Evolutionary conservation across 495 filamentous ascomycete species (phyloP).

Genomic region (Tuber microsphaerosporum): DNA sequence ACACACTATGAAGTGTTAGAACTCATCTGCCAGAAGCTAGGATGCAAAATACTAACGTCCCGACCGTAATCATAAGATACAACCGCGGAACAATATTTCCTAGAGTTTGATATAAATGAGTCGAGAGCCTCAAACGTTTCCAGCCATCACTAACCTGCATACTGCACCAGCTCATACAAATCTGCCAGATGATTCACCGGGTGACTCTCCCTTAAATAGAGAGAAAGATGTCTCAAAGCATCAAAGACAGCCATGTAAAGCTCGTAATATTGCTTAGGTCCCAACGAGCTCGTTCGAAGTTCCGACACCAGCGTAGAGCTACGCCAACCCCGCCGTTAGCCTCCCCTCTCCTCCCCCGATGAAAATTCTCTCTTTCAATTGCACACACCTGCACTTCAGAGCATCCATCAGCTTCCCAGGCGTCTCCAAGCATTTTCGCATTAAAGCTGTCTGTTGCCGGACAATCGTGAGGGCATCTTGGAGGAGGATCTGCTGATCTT

Average conservation of each 20-base stretch:
- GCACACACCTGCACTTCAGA: conserved; percentile 88
- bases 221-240: conserved; percentile 89
- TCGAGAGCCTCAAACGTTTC: background rate
- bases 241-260: conserved; percentile 99
- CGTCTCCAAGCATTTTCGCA: conserved; percentile 95
- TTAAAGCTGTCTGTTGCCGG: conserved; percentile 87
- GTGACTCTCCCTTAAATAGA: conserved; percentile 93
- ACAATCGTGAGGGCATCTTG: conserved; percentile 95
- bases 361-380: conserved; percentile 14
- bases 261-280: conserved; percentile 98
- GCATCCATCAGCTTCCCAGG: conserved; percentile 99
- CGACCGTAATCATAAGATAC: conserved; percentile 98
- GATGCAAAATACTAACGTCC: conserved; percentile 52
- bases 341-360: background rate
- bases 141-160: conserved; percentile 58
- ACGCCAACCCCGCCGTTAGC: conserved; percentile 12
- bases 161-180: conserved; percentile 96
- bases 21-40: background rate
- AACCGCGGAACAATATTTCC: conserved; percentile 87
- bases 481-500: conserved; percentile 51
- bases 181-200: conserved; percentile 96
- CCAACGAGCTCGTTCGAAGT: conserved; percentile 86
- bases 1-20: conserved; percentile 50
- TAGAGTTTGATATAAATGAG: conserved; percentile 15
- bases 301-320: conserved; percentile 97